Conservation (phyloP, 2,329 filamentous ascomycete genomes). For the Penicillium vulpinum region DNA sequence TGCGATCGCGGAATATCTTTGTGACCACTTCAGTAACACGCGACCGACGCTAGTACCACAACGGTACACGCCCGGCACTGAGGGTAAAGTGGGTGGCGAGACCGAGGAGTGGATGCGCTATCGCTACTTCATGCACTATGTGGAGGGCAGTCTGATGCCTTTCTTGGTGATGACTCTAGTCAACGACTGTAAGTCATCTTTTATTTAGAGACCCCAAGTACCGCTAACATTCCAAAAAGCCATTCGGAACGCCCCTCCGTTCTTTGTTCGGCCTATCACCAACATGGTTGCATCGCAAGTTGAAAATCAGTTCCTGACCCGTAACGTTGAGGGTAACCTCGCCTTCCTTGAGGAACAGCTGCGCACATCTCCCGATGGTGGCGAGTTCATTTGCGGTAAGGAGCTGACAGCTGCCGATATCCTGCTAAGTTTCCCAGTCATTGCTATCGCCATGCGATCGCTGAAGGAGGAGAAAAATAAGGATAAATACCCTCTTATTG, state of each 20-base stretch:
- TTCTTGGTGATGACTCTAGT: conserved; percentile 66
- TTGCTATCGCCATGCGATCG: conserved; percentile 38
- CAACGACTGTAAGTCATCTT: conserved; percentile 51
- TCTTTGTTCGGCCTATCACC: conserved; percentile 68
- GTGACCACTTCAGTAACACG: conserved; percentile 61
- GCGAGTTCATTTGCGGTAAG: conserved; percentile 45
- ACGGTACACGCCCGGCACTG: conserved; percentile 53
- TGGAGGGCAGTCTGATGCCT: conserved; percentile 80
- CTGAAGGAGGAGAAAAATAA: conserved; percentile 35
- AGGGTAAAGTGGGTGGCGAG: conserved; percentile 58
- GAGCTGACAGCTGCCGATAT: conserved; percentile 50
- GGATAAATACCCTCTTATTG: conserved; percentile 41
- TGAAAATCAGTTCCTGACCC: conserved; percentile 41
- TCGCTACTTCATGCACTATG: conserved; percentile 76
- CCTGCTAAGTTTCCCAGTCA: conserved; percentile 49
- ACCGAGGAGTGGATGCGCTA: conserved; percentile 62
- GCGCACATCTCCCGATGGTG: conserved; percentile 41
- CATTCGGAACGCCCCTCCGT: conserved; percentile 48
- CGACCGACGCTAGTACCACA: conserved; percentile 49
- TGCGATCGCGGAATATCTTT: conserved; percentile 77
- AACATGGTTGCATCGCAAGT: conserved; percentile 52
- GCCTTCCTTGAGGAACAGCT: conserved; percentile 49
- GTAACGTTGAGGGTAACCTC: conserved; percentile 45
- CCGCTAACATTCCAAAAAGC: conserved; percentile 11
- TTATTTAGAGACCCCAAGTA: not conserved